Base-by-base conservation (phyloP, 2,329 filamentous ascomycete genomes). In the Huntiella abstrusa region DNA sequence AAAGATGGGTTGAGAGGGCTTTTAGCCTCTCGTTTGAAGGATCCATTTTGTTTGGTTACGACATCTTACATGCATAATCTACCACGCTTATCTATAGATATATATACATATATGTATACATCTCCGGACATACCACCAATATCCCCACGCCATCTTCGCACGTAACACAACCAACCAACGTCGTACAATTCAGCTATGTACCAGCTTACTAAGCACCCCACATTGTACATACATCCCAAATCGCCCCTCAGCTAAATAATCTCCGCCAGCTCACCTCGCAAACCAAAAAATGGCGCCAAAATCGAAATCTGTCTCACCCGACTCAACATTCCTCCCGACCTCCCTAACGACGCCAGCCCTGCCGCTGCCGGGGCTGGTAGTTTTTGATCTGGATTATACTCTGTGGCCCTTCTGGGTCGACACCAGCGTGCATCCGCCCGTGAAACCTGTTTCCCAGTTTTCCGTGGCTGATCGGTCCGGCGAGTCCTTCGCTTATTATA, bases 391-490 rank as follows among this genome's bases (percentile, higher is more conserved):
- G 52, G 88, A 96, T 69, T 96, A 95, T 69, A 96, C 91, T 0
- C 70, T 96, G n/a, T 96, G 88, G 91, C 86, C 87, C 4, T 95
- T 95, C 64, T 96, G 88, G 88, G 80, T 93, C 1, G 91, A 96
- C 66, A 94, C 86, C 3, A 87, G 95, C 62, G 81, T 91, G 55
- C 75, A 76, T 17, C 72, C 77, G 5, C 87, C 86, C 0, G 64
- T 94, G 13, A 70, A 71, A 53, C 47, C 64, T 0, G 52, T 58
- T 5, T 61, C 60, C 63, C 64, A 57, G 50, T 58, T 55, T 52
- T 61, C 61, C 52, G 65, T 62, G 46, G 62, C 64, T 15, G 75
- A 79, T 59, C 64, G 66, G 52, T 62, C 64, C 49, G 78, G 77
- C 58, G 80, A 86, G 62, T 66, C 66, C 13, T 86, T 76, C 55